These are phyloP conservation scores for Blumeria hordei DNA, from an alignment of 2,329 filamentous ascomycete genomes.

Conservation along the genomic window DNA sequence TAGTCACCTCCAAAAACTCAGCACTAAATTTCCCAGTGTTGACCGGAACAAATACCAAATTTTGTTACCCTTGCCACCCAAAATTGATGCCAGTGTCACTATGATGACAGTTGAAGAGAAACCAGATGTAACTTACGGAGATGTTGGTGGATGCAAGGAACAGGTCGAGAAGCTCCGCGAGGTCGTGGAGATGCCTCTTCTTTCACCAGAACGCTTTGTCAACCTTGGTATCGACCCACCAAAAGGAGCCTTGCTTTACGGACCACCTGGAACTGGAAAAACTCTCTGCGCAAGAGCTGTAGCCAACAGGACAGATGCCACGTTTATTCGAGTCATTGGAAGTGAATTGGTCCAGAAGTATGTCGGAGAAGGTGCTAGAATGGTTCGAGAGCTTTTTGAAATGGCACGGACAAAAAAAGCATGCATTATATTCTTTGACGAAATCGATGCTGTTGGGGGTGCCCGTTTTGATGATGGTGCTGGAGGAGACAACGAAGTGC, in stretches of 20 bases:
- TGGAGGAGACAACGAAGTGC: slow-evolving; percentile 91
- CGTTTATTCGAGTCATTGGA: slow-evolving; percentile 95
- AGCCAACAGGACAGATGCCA: slow-evolving; percentile 92
- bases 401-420: slow-evolving; percentile 99
- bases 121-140: slow-evolving; percentile 94
- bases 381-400: slow-evolving; percentile 97
- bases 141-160: slow-evolving; percentile 97
- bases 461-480: slow-evolving; percentile 92
- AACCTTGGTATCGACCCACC: slow-evolving; percentile 97
- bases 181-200: slow-evolving; percentile 92
- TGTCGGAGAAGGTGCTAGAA: slow-evolving; percentile 89
- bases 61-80: slow-evolving; percentile 79
- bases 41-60: slow-evolving; percentile 99
- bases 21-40: slow-evolving; percentile 27
- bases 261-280: slow-evolving; percentile 95
- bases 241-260: slow-evolving; percentile 90
- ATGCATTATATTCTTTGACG: slow-evolving; percentile 99
- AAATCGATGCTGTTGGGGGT: slow-evolving; percentile 89
- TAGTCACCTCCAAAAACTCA: background rate
- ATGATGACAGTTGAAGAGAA: slow-evolving; percentile 99
- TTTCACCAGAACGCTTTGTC: slow-evolving; percentile 92
- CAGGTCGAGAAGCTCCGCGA: slow-evolving; percentile 98
- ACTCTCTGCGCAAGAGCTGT: slow-evolving; percentile 93
- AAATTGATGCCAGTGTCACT: slow-evolving; percentile 95
- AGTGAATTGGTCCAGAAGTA: slow-evolving; percentile 98